Evolutionary conservation across 768 basidiomycete species (phyloP), one percentile per base, ranked within the genome.

Genomic region (Russula ochroleuca): DNA sequence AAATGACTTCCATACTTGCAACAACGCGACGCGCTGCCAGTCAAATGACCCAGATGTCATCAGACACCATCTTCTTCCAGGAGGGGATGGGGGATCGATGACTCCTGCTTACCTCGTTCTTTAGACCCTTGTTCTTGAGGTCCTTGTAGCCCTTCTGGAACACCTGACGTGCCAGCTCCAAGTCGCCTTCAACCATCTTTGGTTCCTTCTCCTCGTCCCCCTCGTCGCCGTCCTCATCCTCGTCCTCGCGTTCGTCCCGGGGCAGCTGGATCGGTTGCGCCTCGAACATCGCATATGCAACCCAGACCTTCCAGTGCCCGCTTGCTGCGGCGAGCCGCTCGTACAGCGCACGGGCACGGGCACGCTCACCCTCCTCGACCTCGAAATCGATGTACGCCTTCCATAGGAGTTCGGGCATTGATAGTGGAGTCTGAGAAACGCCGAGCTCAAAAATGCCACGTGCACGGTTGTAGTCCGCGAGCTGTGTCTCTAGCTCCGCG

Each of bases 331-430:
- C 80, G 21, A 98, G 81, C 21, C 94, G 84, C 76, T 98, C 95
- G 73, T 97, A 98, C 45, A 98, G 73, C 7, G 81, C 80, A n/a
- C 96, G 80, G 1, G 91, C 88, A 17, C 84, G 81, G 62, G 90
- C 90, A 45, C 93, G 85, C 68, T 98, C 94, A 69, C 94, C 94
- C 74, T 97, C 94, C 64, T 92, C 90, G 61, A 88, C 85, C 76
- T 98, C 96, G 69, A 97, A 97, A 74, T 98, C 96, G 76, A 98
- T 92, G 74, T 93, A 98, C 6, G 93, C 91, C 73, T 96, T 94
- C 91, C 91, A 93, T 10, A 94, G 78, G 7, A 94, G 77, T 73
- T 98, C 96, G 2, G 96, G 96, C 94, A 96, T 96, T 54, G 94
- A 92, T 40, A 98, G 79, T 17, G 88, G 84, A 0, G 84, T 77